Percentiles rank a stretch among this genome's conserved stretches.
Evolutionary conservation across 805 yeast species (phyloP).

Genomic region (Metschnikowia kofuensis): DNA sequence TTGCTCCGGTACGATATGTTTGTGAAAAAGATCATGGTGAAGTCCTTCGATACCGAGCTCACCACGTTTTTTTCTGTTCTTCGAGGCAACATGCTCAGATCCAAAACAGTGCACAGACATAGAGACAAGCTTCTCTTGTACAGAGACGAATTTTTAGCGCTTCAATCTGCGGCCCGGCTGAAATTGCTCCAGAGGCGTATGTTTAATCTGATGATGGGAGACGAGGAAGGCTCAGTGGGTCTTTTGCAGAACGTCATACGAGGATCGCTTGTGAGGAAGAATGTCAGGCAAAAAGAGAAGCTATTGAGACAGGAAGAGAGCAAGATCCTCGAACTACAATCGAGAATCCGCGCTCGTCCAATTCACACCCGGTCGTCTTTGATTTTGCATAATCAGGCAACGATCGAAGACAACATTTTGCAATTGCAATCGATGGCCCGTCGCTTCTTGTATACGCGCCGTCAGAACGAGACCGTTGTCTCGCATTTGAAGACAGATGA

Average conservation of each 20-base stretch:
- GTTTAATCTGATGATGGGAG: neutral
- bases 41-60: conserved; percentile 52
- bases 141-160: conserved; percentile 30
- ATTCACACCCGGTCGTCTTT: conserved; percentile 20
- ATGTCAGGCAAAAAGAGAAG: neutral
- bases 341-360: conserved; percentile 39
- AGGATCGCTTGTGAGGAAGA: conserved; percentile 1
- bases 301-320: neutral
- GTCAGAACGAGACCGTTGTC: conserved; percentile 18
- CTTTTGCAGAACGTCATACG: conserved; percentile 8
- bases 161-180: conserved; percentile 41
- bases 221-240: conserved; percentile 1
- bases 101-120: conserved; percentile 31
- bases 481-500: conserved; percentile 16
- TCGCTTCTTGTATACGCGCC: conserved; percentile 21
- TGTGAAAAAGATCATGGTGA: conserved; percentile 59
- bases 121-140: conserved; percentile 31
- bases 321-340: conserved; percentile 29
- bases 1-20: conserved; percentile 60
- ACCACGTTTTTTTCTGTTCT: conserved; percentile 47
- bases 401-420: conserved; percentile 22
- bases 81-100: conserved; percentile 46
- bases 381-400: conserved; percentile 8
- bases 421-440: conserved; percentile 33
- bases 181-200: conserved; percentile 14